Conservation (phyloP, 306 rosid genomes). For the Trifolium dubium region DNA sequence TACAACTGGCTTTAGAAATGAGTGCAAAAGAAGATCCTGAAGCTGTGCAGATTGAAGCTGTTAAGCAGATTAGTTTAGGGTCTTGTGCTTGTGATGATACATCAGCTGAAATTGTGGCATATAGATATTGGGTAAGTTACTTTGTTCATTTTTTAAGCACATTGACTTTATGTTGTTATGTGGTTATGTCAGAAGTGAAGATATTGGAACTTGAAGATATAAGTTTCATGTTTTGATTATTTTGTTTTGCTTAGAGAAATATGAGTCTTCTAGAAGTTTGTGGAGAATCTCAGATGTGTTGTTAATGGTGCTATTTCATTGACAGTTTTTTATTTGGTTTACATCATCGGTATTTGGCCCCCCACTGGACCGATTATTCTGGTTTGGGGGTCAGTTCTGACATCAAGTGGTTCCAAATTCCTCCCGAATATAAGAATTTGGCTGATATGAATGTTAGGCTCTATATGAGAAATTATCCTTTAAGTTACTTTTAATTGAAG, state of each 20-base stretch:
- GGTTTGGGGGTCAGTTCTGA: too few relatives aligned
- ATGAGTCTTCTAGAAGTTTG: slow-evolving; percentile 33
- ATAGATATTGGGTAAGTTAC: slow-evolving; percentile 88
- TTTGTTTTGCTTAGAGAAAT: slow-evolving; percentile 34
- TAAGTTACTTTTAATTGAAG: too few relatives aligned
- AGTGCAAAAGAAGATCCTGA: slow-evolving; percentile 99
- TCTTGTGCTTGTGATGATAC: slow-evolving; percentile 82
- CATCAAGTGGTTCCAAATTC: too few relatives aligned
- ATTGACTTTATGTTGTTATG: slow-evolving; percentile 30
- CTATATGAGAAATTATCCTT: too few relatives aligned
- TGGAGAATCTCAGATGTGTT: slow-evolving; percentile 28
- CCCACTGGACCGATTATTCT: too few relatives aligned
- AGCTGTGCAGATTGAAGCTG: slow-evolving; percentile 98
- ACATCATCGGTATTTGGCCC: too few relatives aligned
- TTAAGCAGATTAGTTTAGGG: slow-evolving; percentile 95
- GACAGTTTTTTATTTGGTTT: background rate
- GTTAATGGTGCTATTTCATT: slow-evolving; percentile 12
- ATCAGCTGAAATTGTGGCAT: slow-evolving; percentile 91
- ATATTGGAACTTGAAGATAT: slow-evolving; percentile 17
- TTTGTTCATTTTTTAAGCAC: slow-evolving; percentile 43
- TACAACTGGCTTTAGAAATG: slow-evolving; percentile 83
- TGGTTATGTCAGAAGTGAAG: background rate
- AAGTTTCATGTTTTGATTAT: slow-evolving; percentile 32
- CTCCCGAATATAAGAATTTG: too few relatives aligned
- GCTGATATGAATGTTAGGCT: too few relatives aligned